Evolutionary conservation across 2,329 filamentous ascomycete species (phyloP).

Genomic region (Cercospora sojina): DNA sequence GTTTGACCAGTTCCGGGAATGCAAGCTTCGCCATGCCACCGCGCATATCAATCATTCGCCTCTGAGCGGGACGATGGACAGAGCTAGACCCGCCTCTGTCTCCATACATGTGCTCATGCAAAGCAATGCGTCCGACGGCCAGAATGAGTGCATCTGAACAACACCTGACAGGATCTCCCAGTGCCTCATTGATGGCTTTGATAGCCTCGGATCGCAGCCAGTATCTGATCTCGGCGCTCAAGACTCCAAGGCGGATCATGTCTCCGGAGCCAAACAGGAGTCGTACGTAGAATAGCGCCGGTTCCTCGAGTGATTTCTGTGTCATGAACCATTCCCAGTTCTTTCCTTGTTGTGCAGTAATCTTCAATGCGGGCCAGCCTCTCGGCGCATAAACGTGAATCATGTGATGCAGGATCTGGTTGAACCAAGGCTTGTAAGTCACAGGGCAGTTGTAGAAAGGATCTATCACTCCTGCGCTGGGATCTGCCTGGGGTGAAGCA

Average conservation of each 20-base stretch:
- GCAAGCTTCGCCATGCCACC: constrained; percentile 35
- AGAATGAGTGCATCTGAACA: constrained; percentile 32
- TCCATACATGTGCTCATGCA: constrained; percentile 39
- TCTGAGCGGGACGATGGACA: constrained; percentile 38
- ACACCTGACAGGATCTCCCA: constrained; percentile 24
- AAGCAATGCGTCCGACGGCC: constrained; percentile 38
- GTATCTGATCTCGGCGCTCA: constrained; percentile 27
- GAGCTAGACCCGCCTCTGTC: constrained; percentile 33
- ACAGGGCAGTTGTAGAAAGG: constrained; percentile 38
- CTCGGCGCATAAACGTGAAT: constrained; percentile 38
- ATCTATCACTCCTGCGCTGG: constrained; percentile 25
- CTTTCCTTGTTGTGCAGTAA: constrained; percentile 32
- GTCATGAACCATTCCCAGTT: constrained; percentile 39
- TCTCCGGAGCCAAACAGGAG: constrained; percentile 38
- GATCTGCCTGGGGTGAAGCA: constrained; percentile 18
- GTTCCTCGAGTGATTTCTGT: constrained; percentile 35
- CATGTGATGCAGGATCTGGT: constrained; percentile 38
- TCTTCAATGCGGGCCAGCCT: constrained; percentile 38
- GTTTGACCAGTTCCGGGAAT: constrained; percentile 37
- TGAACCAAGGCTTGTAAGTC: constrained; percentile 35
- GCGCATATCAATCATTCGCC: constrained; percentile 37
- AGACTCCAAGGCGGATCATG: constrained; percentile 30
- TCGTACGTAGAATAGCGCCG: constrained; percentile 38
- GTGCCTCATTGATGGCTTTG: constrained; percentile 33
- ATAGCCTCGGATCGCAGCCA: constrained; percentile 36